Percentiles rank a stretch among this genome's conserved stretches.
Conservation (phyloP, 108 stramenopile genomes). For the Cyclotella baltica region DNA sequence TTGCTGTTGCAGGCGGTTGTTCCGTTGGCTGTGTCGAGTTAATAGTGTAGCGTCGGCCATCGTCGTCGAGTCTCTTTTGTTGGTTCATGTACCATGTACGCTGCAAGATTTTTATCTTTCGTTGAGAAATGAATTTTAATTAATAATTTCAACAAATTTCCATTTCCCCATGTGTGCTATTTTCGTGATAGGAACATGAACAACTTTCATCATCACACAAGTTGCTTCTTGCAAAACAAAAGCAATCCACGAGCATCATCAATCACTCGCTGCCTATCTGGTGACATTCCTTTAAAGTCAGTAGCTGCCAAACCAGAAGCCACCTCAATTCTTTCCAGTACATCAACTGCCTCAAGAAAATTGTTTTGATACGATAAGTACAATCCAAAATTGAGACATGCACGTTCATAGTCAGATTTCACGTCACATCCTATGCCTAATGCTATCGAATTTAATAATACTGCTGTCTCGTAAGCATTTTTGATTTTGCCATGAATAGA, state of each 20-base stretch:
- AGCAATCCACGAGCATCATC: constrained; percentile 33
- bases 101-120: too few species aligned
- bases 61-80: too few species aligned
- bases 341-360: constrained; percentile 50
- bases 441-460: constrained; percentile 23
- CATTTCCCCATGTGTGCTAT: too few species aligned
- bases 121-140: too few species aligned
- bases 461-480: constrained; percentile 31
- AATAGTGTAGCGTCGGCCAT: too few species aligned
- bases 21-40: too few species aligned
- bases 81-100: too few species aligned
- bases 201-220: not conserved
- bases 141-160: too few species aligned
- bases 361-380: constrained; percentile 63
- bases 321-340: constrained; percentile 41
- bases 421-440: constrained; percentile 56
- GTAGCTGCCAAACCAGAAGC: not conserved
- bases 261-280: constrained; percentile 22
- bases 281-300: not conserved
- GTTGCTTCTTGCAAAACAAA: constrained; percentile 36
- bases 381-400: constrained; percentile 67
- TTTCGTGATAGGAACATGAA: too few species aligned
- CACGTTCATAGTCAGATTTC: constrained; percentile 40
- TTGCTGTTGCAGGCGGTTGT: too few species aligned
- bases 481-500: constrained; percentile 24